Evolutionary conservation across 169 alveolate genomes (phyloP), one percentile per base, ranked within the genome.

Genomic region (Theileria sp.): DNA sequence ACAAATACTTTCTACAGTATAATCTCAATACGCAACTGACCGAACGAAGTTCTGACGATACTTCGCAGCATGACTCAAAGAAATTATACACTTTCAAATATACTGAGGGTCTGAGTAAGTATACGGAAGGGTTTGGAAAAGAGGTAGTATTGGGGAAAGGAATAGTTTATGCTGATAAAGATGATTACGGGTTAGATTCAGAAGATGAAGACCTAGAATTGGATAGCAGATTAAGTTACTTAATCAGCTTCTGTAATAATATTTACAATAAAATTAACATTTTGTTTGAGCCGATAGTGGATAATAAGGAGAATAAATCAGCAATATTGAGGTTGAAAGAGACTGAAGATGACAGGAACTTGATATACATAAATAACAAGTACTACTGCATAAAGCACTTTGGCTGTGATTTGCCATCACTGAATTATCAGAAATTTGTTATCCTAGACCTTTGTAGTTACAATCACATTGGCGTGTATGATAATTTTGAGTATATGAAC

Each of bases 351-450:
- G 68, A 26, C 28, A 71, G 23, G 30, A 71, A 71, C 51, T 3
- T 77, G 44, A 86, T 72, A 34, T 61, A 44, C 17, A 77, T 91
- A 17, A 88, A 88, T 44, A 86, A 83, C 65, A 81, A 75, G 51
- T 80, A 84, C 61, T 91, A 91, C 72, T 90, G 88, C 80, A 49
- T 91, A 30, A 87, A 84, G 44, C 88, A 88, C 51, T 87, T 77
- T 60, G 91, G 92, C n/a, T 68, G 78, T 56, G 68, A 89, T 1
- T 81, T 81, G 17, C 80, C 74, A 44, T 38, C 88, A 66, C 79
- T 86, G 30, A 71, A 85, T 77, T 86, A 91, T 79, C 94, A 91
- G 79, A 86, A 90, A 58, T 91, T 79, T 56, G 91, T 86, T 54
- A 73, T 91, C 50, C 86, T 83, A 80, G 94, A 91, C 66, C 67